Base-by-base conservation (phyloP, 2,329 filamentous ascomycete species). In the Microdochium trichocladiopsis region DNA sequence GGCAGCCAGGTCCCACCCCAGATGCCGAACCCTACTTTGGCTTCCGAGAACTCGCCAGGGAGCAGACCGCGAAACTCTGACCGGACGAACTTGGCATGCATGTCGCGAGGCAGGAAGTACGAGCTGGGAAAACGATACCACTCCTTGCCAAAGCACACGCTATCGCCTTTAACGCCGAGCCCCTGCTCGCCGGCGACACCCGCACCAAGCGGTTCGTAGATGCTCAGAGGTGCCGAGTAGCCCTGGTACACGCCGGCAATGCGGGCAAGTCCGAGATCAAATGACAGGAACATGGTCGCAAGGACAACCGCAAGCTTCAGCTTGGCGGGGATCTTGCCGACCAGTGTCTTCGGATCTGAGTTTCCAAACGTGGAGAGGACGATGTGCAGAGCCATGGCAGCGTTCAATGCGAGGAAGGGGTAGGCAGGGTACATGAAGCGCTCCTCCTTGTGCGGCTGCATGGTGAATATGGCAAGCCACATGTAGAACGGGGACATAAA, bases 361-460 rank as follows among this genome's bases (percentile, higher is more conserved):
- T 83, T 85, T 18, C 92, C 90, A 48, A 96, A 71, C 36, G 86
- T 85, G 12, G 84, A 77, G 16, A 97, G 77, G 2, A 95, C 63
- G 53, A 95, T 87, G 66, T 97, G 91, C 33, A 95, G 73, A 3
- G 89, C 82, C 51, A 96, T 80, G 9, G 93, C 88, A 2, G 92
- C 92, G 62, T 96, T 96, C 33, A 99, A 76, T 0, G 88, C 87
- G 36, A 99, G 76, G 57, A 93, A 90, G 1, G 94, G 94, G 63
- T 99, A 99, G 2, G 84, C 88, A 0, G 94, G 94, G 63, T 96
- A 99, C 92, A 99, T 97, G 74, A 99, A 99, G 6, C 94, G 80
- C 70, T 99, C 94, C 67, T 99, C 94, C 64, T 99, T 99, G 72
- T 99, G 94, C 16, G 94, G 90, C 66, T 99, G 94, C 9, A 87